Percentiles rank a stretch among this genome's conserved stretches.
Evolutionary conservation across 2,329 filamentous ascomycete species (phyloP).

Genomic region (Dothideomycetidae sp.): DNA sequence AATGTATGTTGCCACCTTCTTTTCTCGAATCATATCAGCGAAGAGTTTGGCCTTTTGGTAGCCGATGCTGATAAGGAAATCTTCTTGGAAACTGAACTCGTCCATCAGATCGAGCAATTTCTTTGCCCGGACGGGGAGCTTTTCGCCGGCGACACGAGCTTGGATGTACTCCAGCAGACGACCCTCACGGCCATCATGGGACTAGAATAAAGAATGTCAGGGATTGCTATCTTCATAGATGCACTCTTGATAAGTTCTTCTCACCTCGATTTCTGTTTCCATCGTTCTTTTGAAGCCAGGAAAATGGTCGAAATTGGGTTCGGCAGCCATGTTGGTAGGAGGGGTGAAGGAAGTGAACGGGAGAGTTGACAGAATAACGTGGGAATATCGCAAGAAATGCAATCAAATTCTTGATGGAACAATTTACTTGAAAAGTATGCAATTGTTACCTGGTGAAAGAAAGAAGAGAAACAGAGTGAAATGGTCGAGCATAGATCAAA

Average conservation of each 20-base stretch:
- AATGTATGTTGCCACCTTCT: slow-evolving; percentile 21
- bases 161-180: slow-evolving; percentile 9
- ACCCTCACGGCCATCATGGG: slow-evolving; percentile 13
- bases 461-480: too few species aligned
- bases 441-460: too few species aligned
- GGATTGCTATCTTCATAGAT: too few species aligned
- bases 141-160: slow-evolving; percentile 1
- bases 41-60: slow-evolving; percentile 20
- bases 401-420: too few species aligned
- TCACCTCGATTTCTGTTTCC: not conserved
- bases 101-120: slow-evolving; percentile 21
- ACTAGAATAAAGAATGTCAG: slow-evolving; percentile 7
- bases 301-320: not conserved
- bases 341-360: not conserved
- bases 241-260: too few species aligned
- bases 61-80: slow-evolving; percentile 24
- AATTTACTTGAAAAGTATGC: too few species aligned
- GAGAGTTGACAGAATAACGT: too few species aligned
- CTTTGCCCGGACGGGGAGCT: slow-evolving; percentile 17
- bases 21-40: slow-evolving; percentile 13
- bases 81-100: slow-evolving; percentile 18
- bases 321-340: not conserved
- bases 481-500: too few species aligned
- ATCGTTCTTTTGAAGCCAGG: not conserved
- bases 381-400: too few species aligned